Evolutionary conservation across 768 basidiomycete genomes (phyloP).

Genomic region (Suillus americanus): DNA sequence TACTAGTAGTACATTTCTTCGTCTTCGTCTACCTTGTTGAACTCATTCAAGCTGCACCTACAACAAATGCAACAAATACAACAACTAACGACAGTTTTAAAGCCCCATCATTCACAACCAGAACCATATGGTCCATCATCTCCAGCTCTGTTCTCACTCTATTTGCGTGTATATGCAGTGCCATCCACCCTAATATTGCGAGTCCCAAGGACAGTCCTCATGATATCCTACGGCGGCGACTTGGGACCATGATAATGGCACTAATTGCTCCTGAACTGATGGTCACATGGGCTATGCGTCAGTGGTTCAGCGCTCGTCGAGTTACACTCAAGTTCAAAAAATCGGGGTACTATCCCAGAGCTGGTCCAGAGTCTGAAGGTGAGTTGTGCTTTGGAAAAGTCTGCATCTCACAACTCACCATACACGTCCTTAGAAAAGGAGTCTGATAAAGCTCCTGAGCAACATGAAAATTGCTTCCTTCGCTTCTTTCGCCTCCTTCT

Average conservation of each 20-base stretch:
- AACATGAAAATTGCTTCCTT: not conserved
- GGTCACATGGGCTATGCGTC: conserved; percentile 12
- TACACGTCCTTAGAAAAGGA: not conserved
- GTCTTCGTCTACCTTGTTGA: not conserved
- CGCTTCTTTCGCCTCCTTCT: not conserved
- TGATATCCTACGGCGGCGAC: not conserved
- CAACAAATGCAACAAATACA: not conserved
- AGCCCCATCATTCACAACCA: not conserved
- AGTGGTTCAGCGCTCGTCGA: conserved; percentile 15
- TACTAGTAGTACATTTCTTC: conserved; percentile 16
- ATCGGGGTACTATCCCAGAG: not conserved
- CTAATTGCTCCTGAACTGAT: not conserved
- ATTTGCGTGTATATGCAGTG: conserved; percentile 25
- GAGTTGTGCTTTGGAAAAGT: not conserved
- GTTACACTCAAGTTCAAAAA: not conserved
- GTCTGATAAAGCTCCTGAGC: not conserved
- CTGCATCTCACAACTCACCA: not conserved
- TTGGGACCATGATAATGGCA: not conserved
- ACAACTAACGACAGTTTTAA: no score
- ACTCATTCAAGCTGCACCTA: not conserved
- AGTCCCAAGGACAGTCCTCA: not conserved
- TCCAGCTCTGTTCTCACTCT: conserved; percentile 23
- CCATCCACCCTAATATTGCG: conserved; percentile 28
- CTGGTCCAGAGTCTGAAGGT: not conserved
- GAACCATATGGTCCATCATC: conserved; percentile 17